Evolutionary conservation across 352 stramenopile species (phyloP), one percentile per base, ranked within the genome.

Genomic region (Thalassiosira mediterranea): DNA sequence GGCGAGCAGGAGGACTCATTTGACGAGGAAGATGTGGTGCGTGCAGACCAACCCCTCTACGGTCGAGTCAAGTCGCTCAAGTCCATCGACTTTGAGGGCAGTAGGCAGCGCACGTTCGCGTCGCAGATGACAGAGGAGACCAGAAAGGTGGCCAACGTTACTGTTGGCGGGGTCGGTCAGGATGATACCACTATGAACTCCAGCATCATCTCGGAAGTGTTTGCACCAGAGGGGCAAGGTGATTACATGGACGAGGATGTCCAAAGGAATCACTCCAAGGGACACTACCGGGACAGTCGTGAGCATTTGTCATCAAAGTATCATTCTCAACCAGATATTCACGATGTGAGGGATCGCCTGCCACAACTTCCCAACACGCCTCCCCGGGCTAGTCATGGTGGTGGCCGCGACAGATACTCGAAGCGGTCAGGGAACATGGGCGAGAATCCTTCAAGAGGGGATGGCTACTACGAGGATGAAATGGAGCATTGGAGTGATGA

Each of bases 401-500:
- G n/a, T n/a, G n/a, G n/a, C n/a, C n/a, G 26, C 47, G 23, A 19
- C 2, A 44, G 57, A 40, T 28, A 34, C 48, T 25, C 23, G 3
- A 25, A 44, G 38, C 48, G 21, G 29, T 48, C 58, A n/a, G 53
- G 32, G 38, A 25, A 53, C 3, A 29, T 57, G 21, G 42, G 66
- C 2, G 68, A 74, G 7, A 28, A 37, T 31, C 29, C 28, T 17
- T 66, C 71, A 32, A 13, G 44, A 15, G 68, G 31, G 4, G 66
- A 81, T 57, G 59, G 46, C 49, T 42, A 81, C 29, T 64, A 78
- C 11, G 66, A 71, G 11, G 66, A 29, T 31, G 64, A 66, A 42
- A n/a, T 60, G 28, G 65, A 81, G 52, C 51, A 69, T 58, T 66
- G 37, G 26, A 66, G 23, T 40, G 77, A 82, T 70, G 76, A 90